phyloP scores from a whole-genome alignment of 148 eudicot genomes.

The Drosera capensis region DNA sequence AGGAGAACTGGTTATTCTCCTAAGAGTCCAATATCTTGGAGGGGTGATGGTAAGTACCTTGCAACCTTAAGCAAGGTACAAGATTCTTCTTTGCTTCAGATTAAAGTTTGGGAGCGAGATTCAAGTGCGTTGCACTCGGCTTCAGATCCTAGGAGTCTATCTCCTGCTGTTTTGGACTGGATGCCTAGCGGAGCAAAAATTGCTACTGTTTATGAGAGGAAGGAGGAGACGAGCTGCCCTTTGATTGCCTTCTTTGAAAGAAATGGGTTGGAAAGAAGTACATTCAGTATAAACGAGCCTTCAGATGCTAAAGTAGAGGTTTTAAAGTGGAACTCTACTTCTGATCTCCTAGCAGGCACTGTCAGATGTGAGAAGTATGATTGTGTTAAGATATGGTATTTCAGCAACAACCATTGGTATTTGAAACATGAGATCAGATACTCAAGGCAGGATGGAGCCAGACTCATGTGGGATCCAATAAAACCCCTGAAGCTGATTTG shows the following conservation, averaged over 20 bases:
- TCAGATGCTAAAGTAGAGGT: conserved; percentile 32
- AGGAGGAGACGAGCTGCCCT: conserved; percentile 39
- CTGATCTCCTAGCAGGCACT: conserved; percentile 65
- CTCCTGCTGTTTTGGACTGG: conserved; percentile 62
- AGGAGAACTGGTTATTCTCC: conserved; percentile 12
- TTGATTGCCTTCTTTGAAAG: conserved; percentile 67
- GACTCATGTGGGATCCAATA: conserved; percentile 75
- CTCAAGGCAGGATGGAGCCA: conserved; percentile 38
- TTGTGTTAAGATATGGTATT: conserved; percentile 68
- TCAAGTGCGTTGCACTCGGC: conserved; percentile 59
- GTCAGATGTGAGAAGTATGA: conserved; percentile 49
- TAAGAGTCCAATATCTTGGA: conserved; percentile 59
- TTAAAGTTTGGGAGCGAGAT: conserved; percentile 94
- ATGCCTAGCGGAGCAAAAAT: conserved; percentile 88
- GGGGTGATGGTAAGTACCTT: conserved; percentile 93
- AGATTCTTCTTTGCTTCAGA: conserved; percentile 26
- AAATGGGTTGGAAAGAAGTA: conserved; percentile 89
- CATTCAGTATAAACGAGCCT: conserved; percentile 51
- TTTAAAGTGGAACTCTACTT: conserved; percentile 75
- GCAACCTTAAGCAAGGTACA: conserved; percentile 57
- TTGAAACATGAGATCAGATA: conserved; percentile 80
- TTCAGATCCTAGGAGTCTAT: conserved; percentile 60
- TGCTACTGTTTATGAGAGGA: conserved; percentile 46
- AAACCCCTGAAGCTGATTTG: conserved; percentile 65
- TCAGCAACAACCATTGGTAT: conserved; percentile 94